Base-by-base conservation (phyloP, 768 basidiomycete genomes). In the Suillus ampliporus region DNA sequence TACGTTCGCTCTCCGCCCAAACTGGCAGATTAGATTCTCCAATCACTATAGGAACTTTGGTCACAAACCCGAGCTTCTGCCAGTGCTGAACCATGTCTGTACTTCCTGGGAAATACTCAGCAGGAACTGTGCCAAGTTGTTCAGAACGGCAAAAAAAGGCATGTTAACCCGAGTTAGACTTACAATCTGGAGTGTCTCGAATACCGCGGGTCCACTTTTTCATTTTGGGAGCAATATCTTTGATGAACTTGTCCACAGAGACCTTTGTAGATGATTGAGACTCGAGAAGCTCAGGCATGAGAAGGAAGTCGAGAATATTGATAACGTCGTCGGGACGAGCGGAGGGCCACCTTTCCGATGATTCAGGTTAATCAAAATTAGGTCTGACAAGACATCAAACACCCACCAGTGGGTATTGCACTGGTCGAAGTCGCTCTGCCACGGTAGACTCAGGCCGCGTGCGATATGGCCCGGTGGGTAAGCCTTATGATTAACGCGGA, bases 351-450 rank as follows among this genome's bases (percentile, higher is more conserved):
- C 63, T 60, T 37, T 46, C 14, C 15, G 34, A 26, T 23, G 26
- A 14, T 57, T 51, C 23, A 54, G 51, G 17, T 53, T 34, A 51
- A 19, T 28, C 11, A 8, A 14, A 31, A 11, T n/a, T n/a, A n/a
- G n/a, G 28, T 26, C 43, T 57, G 34, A 65, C 58, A 35, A 6
- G 15, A n/a, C n/a, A 28, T 35, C 46, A 17, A n/a, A 21, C 17
- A 37, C 70, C 28, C 56, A 77, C 74, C 74, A 75, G 61, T 74
- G 69, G 15, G 72, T 74, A 41, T 71, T 67, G 59, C 74, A 77
- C 63, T 69, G 64, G 38, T 68, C 64, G 60, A 76, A 77, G 59
- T 78, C 76, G 35, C 67, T 69, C 64, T 78, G 77, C 77, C 77
- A 78, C 19, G 76, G 77, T 9, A 78, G 63, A 59, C 71, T 71